Evolutionary conservation across 192 early-diverging fungal genomes (phyloP).

Genomic region (Podila minutissima): DNA sequence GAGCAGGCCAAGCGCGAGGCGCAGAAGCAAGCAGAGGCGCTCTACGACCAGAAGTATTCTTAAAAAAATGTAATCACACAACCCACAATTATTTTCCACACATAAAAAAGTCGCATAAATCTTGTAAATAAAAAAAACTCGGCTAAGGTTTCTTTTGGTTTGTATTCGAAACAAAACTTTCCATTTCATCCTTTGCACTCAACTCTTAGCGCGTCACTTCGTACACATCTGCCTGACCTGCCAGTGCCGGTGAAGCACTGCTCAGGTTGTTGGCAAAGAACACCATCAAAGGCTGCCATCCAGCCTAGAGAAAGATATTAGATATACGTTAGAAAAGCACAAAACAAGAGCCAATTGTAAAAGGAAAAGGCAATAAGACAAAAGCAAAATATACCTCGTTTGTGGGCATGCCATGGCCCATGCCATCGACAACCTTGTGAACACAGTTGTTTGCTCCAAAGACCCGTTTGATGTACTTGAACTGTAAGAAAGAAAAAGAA

Average conservation of each 20-base stretch:
- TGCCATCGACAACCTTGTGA: constrained; percentile 60
- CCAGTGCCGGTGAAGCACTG: constrained; percentile 62
- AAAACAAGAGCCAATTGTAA: not conserved
- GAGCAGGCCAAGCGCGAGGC: constrained; percentile 50
- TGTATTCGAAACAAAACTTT: too few species aligned
- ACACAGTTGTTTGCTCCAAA: constrained; percentile 46
- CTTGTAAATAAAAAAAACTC: not conserved
- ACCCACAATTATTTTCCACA: not conserved
- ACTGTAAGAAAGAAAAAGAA: not conserved
- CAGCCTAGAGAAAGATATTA: constrained; percentile 31
- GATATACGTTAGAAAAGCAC: not conserved
- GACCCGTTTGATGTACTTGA: constrained; percentile 42
- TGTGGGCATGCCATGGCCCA: constrained; percentile 71
- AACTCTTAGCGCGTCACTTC: constrained; percentile 42
- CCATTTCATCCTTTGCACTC: not conserved
- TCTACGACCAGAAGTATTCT: constrained; percentile 33
- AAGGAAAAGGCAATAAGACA: not conserved
- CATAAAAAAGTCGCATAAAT: too few species aligned
- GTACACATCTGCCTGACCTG: constrained; percentile 73
- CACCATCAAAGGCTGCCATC: constrained; percentile 70
- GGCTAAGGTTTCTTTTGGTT: not conserved
- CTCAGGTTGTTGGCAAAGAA: constrained; percentile 68
- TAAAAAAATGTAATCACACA: not conserved
- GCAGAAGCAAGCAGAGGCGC: constrained; percentile 27
- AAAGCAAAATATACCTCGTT: constrained; percentile 47